These are phyloP conservation scores for Iberis amara DNA, from an alignment of 441 rosid genomes.

Conservation along the genomic window DNA sequence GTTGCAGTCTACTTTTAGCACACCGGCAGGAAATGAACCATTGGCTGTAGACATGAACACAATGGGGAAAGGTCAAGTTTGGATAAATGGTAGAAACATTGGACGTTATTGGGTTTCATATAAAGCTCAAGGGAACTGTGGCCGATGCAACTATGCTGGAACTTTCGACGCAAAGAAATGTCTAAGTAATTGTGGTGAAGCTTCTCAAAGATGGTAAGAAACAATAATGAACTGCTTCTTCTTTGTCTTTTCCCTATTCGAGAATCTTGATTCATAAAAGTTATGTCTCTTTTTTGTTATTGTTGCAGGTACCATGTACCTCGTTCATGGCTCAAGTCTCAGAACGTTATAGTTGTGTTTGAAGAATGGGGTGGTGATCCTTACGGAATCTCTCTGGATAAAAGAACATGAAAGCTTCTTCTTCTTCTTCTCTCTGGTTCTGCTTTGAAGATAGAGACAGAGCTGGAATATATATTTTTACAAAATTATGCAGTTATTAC, in stretches of 20 bases:
- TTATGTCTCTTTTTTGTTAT: not conserved
- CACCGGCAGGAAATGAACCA: slow-evolving; percentile 51
- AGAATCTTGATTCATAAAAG: slow-evolving; percentile 1
- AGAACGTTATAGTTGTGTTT: slow-evolving; percentile 42
- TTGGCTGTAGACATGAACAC: slow-evolving; percentile 61
- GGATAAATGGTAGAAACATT: slow-evolving; percentile 63
- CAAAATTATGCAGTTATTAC: slow-evolving; percentile 20
- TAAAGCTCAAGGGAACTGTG: slow-evolving; percentile 44
- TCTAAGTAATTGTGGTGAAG: slow-evolving; percentile 43
- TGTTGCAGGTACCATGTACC: slow-evolving; percentile 54
- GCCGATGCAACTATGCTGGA: slow-evolving; percentile 55
- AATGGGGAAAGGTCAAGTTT: slow-evolving; percentile 68
- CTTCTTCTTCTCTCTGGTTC: slow-evolving; percentile 13
- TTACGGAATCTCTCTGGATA: slow-evolving; percentile 38
- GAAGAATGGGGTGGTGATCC: slow-evolving; percentile 68
- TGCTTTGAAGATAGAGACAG: slow-evolving; percentile 29
- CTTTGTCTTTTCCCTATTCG: not conserved
- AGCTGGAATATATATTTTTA: not conserved
- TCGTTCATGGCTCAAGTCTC: slow-evolving; percentile 48
- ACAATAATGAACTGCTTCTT: not conserved
- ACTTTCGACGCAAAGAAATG: slow-evolving; percentile 48
- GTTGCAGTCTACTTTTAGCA: slow-evolving; percentile 43
- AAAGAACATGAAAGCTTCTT: slow-evolving; percentile 33
- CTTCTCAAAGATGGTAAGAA: slow-evolving; percentile 62
- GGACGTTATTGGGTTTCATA: slow-evolving; percentile 62